These are phyloP conservation scores for Tuber indicum DNA, from an alignment of 495 filamentous ascomycete genomes.

Conservation along the genomic window DNA sequence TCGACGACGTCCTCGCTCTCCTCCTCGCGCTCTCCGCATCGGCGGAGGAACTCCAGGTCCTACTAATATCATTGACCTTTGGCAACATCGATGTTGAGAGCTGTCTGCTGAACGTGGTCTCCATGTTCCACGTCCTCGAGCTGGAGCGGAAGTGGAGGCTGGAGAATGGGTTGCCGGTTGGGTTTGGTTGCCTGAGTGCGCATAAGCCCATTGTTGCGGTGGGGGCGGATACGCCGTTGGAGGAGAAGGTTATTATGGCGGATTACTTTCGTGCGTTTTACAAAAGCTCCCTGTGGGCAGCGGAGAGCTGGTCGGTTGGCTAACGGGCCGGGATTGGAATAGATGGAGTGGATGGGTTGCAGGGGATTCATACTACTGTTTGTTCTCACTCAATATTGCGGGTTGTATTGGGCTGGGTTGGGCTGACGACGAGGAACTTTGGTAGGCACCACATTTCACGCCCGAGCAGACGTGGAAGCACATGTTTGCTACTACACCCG, in stretches of 20 bases:
- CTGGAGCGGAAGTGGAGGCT: conserved; percentile 80
- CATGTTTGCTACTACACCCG: conserved; percentile 59
- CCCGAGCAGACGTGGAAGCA: conserved; percentile 77
- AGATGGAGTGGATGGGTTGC: conserved; percentile 89
- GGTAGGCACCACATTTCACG: conserved; percentile 77
- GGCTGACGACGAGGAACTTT: neutral
- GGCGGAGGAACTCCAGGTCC: conserved; percentile 78
- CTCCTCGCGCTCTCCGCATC: conserved; percentile 75
- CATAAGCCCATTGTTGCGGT: conserved; percentile 77
- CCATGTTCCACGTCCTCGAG: conserved; percentile 87
- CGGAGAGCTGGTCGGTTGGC: neutral
- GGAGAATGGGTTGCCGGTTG: conserved; percentile 55
- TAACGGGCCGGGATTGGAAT: neutral
- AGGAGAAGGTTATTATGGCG: conserved; percentile 65
- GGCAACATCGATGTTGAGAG: conserved; percentile 85
- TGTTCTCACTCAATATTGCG: conserved; percentile 25
- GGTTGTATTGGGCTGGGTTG: neutral
- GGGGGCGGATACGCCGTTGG: conserved; percentile 76
- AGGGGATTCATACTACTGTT: conserved; percentile 79
- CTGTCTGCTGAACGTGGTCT: conserved; percentile 82
- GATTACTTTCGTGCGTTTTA: conserved; percentile 78
- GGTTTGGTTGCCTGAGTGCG: conserved; percentile 61
- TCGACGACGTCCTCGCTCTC: conserved; percentile 84
- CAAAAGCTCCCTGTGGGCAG: neutral
- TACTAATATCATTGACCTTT: conserved; percentile 82